Conservation (phyloP, 2,329 filamentous ascomycete species). For the Sclerotinia subarctica region DNA sequence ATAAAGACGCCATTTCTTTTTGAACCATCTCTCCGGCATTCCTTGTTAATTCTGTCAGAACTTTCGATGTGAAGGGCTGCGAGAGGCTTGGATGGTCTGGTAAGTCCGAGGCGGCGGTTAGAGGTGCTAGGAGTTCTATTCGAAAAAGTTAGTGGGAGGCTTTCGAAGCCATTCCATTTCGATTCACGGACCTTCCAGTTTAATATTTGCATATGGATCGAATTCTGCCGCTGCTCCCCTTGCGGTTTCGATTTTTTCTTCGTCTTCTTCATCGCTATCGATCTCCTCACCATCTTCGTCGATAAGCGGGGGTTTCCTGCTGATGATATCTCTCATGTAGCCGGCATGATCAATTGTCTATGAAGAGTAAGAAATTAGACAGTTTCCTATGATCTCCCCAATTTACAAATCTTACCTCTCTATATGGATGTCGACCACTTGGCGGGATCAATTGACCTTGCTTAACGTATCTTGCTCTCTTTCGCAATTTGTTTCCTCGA, state of each 20-base stretch:
- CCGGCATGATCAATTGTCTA: constrained; percentile 73
- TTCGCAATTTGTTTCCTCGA: constrained; percentile 77
- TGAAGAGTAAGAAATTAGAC: constrained; percentile 16
- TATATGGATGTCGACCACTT: constrained; percentile 65
- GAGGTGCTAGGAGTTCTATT: constrained; percentile 68
- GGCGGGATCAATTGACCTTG: constrained; percentile 66
- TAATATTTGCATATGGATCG: constrained; percentile 71
- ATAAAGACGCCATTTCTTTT: constrained; percentile 69
- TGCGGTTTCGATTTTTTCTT: constrained; percentile 55
- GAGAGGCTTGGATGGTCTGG: constrained; percentile 72
- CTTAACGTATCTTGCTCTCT: constrained; percentile 66
- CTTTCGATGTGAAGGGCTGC: constrained; percentile 69
- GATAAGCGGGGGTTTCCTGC: constrained; percentile 67
- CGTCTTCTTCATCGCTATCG: constrained; percentile 68
- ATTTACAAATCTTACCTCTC: constrained; percentile 53
- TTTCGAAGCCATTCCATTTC: neutral
- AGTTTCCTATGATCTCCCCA: neutral
- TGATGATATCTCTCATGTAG: constrained; percentile 68
- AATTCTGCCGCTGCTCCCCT: constrained; percentile 61
- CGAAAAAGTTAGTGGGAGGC: constrained; percentile 28
- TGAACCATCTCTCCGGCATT: constrained; percentile 70
- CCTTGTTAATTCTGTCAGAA: constrained; percentile 65
- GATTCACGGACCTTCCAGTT: constrained; percentile 60
- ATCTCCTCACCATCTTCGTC: constrained; percentile 78
- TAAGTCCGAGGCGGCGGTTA: constrained; percentile 72